Percentiles rank a stretch among this genome's conserved stretches.
Conservation (phyloP, 257 asterid species). For the Salvia rosmarinus region DNA sequence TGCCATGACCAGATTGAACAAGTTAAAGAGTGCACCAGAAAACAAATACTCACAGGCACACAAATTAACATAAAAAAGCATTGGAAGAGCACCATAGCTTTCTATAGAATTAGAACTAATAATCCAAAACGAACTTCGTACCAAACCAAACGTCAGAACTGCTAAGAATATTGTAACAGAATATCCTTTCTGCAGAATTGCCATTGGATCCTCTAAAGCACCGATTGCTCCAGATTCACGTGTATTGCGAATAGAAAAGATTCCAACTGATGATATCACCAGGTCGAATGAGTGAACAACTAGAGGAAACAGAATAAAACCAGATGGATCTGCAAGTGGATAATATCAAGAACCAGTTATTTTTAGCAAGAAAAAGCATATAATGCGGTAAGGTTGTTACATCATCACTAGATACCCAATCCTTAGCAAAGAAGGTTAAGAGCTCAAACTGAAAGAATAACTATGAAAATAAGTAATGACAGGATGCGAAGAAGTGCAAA, state of each 20-base stretch:
- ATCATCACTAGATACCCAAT: conserved; percentile 16
- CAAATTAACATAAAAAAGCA: not conserved
- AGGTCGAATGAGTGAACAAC: conserved; percentile 99
- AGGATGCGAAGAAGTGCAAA: conserved; percentile 6
- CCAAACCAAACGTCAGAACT: conserved; percentile 92
- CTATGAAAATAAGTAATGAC: conserved; percentile 11
- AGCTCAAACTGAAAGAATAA: conserved; percentile 1
- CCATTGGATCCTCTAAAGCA: conserved; percentile 89
- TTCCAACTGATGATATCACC: conserved; percentile 89
- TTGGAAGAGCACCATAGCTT: conserved; percentile 1
- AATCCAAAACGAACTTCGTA: conserved; percentile 45
- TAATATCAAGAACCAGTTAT: conserved; percentile 22
- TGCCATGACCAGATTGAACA: conserved; percentile 35
- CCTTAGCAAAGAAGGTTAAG: conserved; percentile 15
- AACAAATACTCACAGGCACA: not conserved
- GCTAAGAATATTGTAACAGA: conserved; percentile 86
- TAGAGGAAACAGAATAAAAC: conserved; percentile 95
- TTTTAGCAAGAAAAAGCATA: conserved; percentile 19
- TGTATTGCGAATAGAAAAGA: conserved; percentile 75
- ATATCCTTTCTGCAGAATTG: conserved; percentile 92
- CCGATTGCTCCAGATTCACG: conserved; percentile 78
- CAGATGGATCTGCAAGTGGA: conserved; percentile 89
- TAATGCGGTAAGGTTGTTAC: conserved; percentile 11
- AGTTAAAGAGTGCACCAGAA: conserved; percentile 27
- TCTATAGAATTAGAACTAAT: conserved; percentile 18